Base-by-base conservation (phyloP, 2,329 filamentous ascomycete species). In the Trichoderma brevicompactum region DNA sequence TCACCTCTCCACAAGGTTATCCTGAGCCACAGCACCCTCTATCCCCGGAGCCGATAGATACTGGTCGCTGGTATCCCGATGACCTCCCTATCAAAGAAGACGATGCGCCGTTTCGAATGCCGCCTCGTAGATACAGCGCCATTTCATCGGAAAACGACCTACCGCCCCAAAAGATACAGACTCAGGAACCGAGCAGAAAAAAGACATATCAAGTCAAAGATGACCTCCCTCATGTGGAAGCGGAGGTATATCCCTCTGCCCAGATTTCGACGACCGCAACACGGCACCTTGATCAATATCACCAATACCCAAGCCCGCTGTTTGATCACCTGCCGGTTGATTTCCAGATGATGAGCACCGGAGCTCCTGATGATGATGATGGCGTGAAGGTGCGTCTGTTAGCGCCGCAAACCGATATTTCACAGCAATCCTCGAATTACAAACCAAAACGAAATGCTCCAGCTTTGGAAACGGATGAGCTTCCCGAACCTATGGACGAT, bases 1-100 rank as follows among this genome's bases (percentile, higher is more conserved):
- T 71, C 7, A 59, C 49, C 5, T 76, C 75, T 36, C 63, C 64
- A 23, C 69, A 66, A 34, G 66, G 68, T 1, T 74, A 74, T 9
- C 63, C 66, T n/a, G 68, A 69, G 23, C 23, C 23, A 28, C 23
- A 28, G 38, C 58, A 60, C n/a, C 73, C 71, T 12, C 68, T 68
- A 5, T 72, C 72, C 8, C 68, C 68, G 19, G 67, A 67, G 32
- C 70, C 69, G 1, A 66, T 59, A 15, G 50, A 61, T 23, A 65
- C 72, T 10, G 70, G 68, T 53, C 69, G 66, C 8, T 69, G 65
- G 59, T 70, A 66, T 15, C 62, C 70, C n/a, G 49, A 63, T 34
- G 60, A 63, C n/a, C 48, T 54, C 48, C 46, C 46, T 13, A 46
- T 32, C 13, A 46, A 60, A 40, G 41, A 63, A n/a, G 49, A 63